Base-by-base conservation (phyloP, 129 eudicot genomes). In the Centella asiatica region DNA sequence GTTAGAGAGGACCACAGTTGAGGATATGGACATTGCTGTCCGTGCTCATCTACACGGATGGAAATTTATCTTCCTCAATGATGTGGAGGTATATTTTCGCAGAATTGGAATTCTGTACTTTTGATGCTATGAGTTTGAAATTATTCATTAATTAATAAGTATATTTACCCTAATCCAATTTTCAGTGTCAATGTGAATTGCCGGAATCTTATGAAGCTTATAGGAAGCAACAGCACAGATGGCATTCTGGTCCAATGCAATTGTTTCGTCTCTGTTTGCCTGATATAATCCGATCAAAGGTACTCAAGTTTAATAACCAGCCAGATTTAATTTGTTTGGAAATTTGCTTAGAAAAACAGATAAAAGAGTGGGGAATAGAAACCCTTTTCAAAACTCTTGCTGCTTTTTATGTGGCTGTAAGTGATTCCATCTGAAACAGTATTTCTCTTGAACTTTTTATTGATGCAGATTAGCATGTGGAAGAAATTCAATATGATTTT, bases 181-280 rank as follows among this genome's bases (percentile, higher is more conserved):
- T 60, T 27, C 77, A 90, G 97, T 85, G 97, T 64, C 92, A 85
- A 62, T 90, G 97, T 37, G 97, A 90, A 66, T 51, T 90, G 54
- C 97, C 97, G 1, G 97, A 90, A 74, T 90, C 97, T 1, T 90
- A 85, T 72, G 97, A 90, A 75, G 97, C 97, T 55, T 90, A 90
- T 31, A 47, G 97, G 67, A 90, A 90, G 76, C 97, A 90, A 62
- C 97, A 90, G 57, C 97, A 90, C 57, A 78, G 97, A 77, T 90
- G 97, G 97, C 97, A 90, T 74, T 90, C 97, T 5, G 97, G 97
- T 26, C 97, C 97, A 20, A 90, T 90, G 97, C 97, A 90, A 65
- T 36, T 90, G 79, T 90, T 90, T 73, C 83, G 95, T 44, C 83
- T 90, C 48, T 90, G 97, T 60, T 70, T 90, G 73, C 95, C 93